Base-by-base conservation (phyloP, 768 basidiomycete genomes). In the Sistotremastrum niveocremeum region DNA sequence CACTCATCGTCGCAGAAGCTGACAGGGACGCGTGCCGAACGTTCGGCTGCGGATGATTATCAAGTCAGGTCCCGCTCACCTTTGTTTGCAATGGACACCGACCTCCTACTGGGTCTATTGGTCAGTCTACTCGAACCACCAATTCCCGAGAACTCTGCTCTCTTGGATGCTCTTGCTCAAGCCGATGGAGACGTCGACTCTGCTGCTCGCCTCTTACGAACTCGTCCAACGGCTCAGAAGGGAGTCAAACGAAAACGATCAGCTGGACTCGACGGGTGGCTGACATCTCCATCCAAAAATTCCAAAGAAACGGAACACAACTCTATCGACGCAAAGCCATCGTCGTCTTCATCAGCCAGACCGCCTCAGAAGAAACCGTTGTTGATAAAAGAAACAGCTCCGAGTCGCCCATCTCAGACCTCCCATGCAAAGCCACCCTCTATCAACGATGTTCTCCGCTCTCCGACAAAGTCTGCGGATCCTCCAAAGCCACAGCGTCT, bases 81-180 rank as follows among this genome's bases (percentile, higher is more conserved):
- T 20, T 20, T 20, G 20, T 20, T 20, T 20, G 20, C 20, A 20
- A 20, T 20, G 12, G 81, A 84, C 60, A 87, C 81, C 0, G 84
- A 87, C 32, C 74, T 66, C 5, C 66, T 85, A 34, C 64, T 87
- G 38, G 81, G 75, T 7, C 63, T 84, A 47, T 73, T 84, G n/a
- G 62, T 67, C 10, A 84, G 81, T 56, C 62, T 83, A 9, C 58
- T 84, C 10, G 46, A 60, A 48, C 41, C 51, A 37, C 58, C 58
- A 45, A 50, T 52, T 9, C 60, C 65, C 3, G 59, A 64, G 33
- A 66, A 69, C 38, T 60, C 62, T 20, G 53, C 57, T 5, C 67
- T 85, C 1, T 63, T 87, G 4, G 73, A 84, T 39, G 69, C 78
- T 2, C 68, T 87, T 6, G 63, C 79, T 9, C 57, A 68, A 44